Evolutionary conservation across 2,329 filamentous ascomycete genomes (phyloP).

Genomic region (Chaetomium strumarium): DNA sequence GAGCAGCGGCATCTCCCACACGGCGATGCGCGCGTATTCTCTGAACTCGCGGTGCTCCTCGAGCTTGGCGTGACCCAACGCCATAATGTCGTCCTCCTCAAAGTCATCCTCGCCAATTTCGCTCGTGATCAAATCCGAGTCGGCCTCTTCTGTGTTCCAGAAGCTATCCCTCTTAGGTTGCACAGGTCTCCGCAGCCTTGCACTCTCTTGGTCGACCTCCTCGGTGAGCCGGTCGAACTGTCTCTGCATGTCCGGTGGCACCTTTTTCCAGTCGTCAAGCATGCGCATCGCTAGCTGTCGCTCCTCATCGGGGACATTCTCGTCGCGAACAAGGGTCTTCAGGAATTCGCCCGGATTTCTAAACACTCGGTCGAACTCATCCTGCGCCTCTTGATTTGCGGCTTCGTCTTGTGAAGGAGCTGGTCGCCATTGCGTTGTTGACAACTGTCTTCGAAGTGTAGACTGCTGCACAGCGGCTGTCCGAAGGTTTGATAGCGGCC

Average conservation of each 20-base stretch:
- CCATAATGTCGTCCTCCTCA: constrained; percentile 77
- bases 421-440: constrained; percentile 21
- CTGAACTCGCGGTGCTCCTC: constrained; percentile 83
- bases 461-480: constrained; percentile 5
- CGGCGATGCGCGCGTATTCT: constrained; percentile 78
- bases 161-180: constrained; percentile 34
- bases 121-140: constrained; percentile 43
- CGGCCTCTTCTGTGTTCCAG: constrained; percentile 46
- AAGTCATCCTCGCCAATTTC: constrained; percentile 56
- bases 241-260: constrained; percentile 9
- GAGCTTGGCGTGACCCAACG: constrained; percentile 77
- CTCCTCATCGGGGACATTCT: constrained; percentile 22
- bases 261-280: constrained; percentile 19
- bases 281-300: constrained; percentile 17
- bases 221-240: constrained; percentile 19
- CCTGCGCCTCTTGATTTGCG: neutral
- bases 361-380: constrained; percentile 13
- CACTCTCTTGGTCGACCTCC: constrained; percentile 20
- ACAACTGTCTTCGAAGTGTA: constrained; percentile 10
- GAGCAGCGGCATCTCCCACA: constrained; percentile 93
- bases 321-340: constrained; percentile 9
- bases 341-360: constrained; percentile 19
- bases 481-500: constrained; percentile 16
- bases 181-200: constrained; percentile 21
- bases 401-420: constrained; percentile 10